Evolutionary conservation across 2,329 filamentous ascomycete species (phyloP).

Genomic region (Trichothecium sympodiale): DNA sequence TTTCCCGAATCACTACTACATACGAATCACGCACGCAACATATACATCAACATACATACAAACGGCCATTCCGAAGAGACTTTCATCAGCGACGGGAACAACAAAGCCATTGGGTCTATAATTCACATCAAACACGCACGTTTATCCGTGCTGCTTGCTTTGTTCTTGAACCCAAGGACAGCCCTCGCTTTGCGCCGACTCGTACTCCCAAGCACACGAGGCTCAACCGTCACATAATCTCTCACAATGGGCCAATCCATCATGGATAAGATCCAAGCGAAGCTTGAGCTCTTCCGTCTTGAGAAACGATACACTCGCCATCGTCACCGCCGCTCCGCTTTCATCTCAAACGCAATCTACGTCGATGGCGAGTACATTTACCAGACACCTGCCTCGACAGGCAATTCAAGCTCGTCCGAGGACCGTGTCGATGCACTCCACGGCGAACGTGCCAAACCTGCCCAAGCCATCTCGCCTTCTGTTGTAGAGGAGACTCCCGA

Average conservation of each 20-base stretch:
- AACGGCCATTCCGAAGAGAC: no score
- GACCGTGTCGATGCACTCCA: conserved; percentile 26
- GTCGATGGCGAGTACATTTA: conserved; percentile 94
- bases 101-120: background rate
- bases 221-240: conserved; percentile 4
- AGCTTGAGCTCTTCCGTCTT: conserved; percentile 85
- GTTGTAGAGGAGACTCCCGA: conserved; percentile 5
- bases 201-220: conserved; percentile 1
- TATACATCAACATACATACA: no score
- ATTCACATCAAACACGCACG: conserved; percentile 2
- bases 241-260: conserved; percentile 37
- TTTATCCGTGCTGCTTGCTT: background rate
- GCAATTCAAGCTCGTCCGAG: conserved; percentile 43
- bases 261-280: conserved; percentile 50
- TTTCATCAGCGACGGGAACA: no score
- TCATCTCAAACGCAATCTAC: conserved; percentile 81
- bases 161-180: no score
- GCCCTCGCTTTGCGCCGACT: conserved; percentile 1
- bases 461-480: conserved; percentile 14
- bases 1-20: no score
- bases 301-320: conserved; percentile 91
- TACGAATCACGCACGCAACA: no score
- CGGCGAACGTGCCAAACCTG: conserved; percentile 19
- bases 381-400: conserved; percentile 49
- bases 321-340: conserved; percentile 76